phyloP scores from a whole-genome alignment of 306 rosid genomes.

The Medicago lupulina region DNA sequence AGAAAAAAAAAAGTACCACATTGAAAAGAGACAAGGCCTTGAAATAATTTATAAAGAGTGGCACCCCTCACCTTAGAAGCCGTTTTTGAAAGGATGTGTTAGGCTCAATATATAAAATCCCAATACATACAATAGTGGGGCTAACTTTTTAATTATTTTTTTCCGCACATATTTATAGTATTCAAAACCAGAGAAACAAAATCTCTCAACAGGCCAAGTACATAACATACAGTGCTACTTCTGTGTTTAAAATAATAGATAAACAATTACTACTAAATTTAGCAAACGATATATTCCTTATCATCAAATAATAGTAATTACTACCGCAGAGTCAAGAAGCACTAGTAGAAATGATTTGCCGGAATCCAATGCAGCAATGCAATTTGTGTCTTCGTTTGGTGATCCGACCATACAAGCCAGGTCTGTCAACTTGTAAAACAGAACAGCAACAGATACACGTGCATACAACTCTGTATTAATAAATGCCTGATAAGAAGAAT shows the following conservation, averaged over 20 bases:
- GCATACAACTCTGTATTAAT: constrained; percentile 96
- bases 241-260: constrained; percentile 2
- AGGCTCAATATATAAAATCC: neutral
- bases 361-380: constrained; percentile 65
- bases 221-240: constrained; percentile 19
- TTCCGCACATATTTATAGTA: neutral
- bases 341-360: constrained; percentile 85
- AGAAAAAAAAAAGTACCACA: too few relatives aligned
- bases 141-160: constrained; percentile 18
- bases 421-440: constrained; percentile 84
- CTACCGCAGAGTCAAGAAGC: constrained; percentile 90
- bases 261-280: neutral
- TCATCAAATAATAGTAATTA: constrained; percentile 33
- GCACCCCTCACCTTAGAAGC: neutral
- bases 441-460: constrained; percentile 92
- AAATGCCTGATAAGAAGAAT: constrained; percentile 69
- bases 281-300: constrained; percentile 27
- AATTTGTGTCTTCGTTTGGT: constrained; percentile 49
- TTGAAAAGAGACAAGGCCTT: neutral
- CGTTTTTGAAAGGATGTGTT: neutral
- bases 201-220: constrained; percentile 29
- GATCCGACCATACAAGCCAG: constrained; percentile 59
- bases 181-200: constrained; percentile 22
- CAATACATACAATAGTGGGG: constrained; percentile 12
- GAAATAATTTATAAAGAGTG: neutral